Conservation (phyloP, 2,329 filamentous ascomycete species). For the Stachybotrys echinatus region DNA sequence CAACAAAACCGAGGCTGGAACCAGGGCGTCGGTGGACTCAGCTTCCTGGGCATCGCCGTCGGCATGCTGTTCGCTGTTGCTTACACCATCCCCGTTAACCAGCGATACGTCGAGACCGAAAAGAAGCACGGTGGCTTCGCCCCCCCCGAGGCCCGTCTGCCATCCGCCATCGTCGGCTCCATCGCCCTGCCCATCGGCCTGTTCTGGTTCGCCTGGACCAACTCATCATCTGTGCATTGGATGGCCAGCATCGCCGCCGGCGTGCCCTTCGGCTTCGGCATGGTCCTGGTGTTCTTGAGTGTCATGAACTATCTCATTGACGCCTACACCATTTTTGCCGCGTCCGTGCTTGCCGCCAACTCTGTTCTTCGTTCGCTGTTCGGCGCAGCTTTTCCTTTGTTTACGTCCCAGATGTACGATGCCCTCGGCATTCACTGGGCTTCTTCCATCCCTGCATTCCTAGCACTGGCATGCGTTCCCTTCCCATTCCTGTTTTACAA, state of each 20-base stretch:
- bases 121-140: slow-evolving; percentile 40
- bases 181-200: slow-evolving; percentile 49
- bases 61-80: slow-evolving; percentile 49
- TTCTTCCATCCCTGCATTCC: slow-evolving; percentile 61
- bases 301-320: slow-evolving; percentile 60
- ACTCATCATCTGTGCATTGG: slow-evolving; percentile 45
- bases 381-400: slow-evolving; percentile 63
- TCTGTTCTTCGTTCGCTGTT: slow-evolving; percentile 63
- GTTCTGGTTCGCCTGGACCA: slow-evolving; percentile 58
- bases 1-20: slow-evolving; percentile 46
- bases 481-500: slow-evolving; percentile 3
- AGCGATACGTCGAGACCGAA: slow-evolving; percentile 33
- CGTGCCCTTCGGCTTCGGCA: slow-evolving; percentile 41
- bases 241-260: slow-evolving; percentile 31
- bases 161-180: slow-evolving; percentile 48
- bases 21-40: slow-evolving; percentile 43
- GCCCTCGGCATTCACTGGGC: slow-evolving; percentile 67
- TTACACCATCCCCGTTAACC: slow-evolving; percentile 43
- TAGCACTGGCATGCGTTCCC: slow-evolving; percentile 59
- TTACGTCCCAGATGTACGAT: slow-evolving; percentile 49
- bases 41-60: slow-evolving; percentile 55
- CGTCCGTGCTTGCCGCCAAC: slow-evolving; percentile 64
- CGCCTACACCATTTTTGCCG: slow-evolving; percentile 64
- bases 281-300: slow-evolving; percentile 55
- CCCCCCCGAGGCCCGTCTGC: slow-evolving; percentile 53